phyloP scores from a whole-genome alignment of 495 filamentous ascomycete species.

The Penicillium coffeae region DNA sequence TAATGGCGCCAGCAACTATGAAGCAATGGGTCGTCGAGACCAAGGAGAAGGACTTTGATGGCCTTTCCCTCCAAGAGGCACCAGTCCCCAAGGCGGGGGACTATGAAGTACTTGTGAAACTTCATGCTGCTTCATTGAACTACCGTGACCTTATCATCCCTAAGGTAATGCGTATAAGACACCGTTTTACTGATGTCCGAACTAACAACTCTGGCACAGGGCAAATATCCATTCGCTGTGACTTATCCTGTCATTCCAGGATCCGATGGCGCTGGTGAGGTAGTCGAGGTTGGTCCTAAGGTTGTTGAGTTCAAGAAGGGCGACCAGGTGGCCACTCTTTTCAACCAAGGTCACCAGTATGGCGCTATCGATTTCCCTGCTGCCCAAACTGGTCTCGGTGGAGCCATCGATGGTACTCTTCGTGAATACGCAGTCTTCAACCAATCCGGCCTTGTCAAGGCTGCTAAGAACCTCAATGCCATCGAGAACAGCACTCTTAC shows the following conservation, averaged over 20 bases:
- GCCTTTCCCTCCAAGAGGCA: conserved; percentile 51
- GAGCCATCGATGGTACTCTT: conserved; percentile 65
- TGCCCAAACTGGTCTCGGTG: conserved; percentile 60
- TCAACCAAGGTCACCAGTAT: conserved; percentile 72
- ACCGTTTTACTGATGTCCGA: no score
- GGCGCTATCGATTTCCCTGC: conserved; percentile 48
- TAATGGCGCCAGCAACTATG: conserved; percentile 50
- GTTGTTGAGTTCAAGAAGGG: conserved; percentile 67
- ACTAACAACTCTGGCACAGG: conserved; percentile 33
- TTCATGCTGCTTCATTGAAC: conserved; percentile 74
- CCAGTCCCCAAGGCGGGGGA: conserved; percentile 61
- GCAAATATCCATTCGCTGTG: conserved; percentile 63
- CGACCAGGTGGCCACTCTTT: conserved; percentile 69
- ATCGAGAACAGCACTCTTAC: conserved; percentile 63
- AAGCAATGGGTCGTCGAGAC: conserved; percentile 63
- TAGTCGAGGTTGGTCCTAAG: conserved; percentile 63
- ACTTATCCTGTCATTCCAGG: conserved; percentile 57
- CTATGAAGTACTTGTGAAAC: conserved; percentile 70
- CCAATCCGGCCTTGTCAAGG: conserved; percentile 64
- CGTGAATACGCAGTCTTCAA: conserved; percentile 68
- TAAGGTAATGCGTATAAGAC: conserved; percentile 35
- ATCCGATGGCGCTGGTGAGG: conserved; percentile 76
- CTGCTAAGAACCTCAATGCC: conserved; percentile 58
- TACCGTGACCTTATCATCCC: conserved; percentile 80
- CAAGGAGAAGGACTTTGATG: conserved; percentile 56